A percentile compares a stretch with the other conserved stretches of the same genome.
Conservation (phyloP, 768 basidiomycete genomes). For the Cystofilobasidium ferigula region DNA sequence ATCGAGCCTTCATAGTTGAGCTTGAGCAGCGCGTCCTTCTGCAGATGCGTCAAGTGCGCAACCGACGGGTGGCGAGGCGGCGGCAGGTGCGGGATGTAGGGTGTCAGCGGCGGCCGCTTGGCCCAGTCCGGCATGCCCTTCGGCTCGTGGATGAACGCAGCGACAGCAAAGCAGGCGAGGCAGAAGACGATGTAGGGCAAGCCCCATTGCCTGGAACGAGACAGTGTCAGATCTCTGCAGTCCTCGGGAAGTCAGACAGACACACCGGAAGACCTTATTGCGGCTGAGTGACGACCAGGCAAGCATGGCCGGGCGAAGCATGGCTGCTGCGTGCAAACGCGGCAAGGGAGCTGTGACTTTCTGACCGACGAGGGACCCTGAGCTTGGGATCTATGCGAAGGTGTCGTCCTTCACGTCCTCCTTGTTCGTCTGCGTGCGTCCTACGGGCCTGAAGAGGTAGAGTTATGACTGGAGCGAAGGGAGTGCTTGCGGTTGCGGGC, state of each 20-base stretch:
- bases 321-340: no score
- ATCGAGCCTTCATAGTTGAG: slow-evolving; percentile 2
- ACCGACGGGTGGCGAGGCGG: slow-evolving; percentile 14
- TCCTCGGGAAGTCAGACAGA: no score
- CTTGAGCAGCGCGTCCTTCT: slow-evolving; percentile 10
- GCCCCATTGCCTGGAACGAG: not conserved
- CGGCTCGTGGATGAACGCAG: slow-evolving; percentile 12
- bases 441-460: no score
- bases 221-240: not conserved
- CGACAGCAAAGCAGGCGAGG: not conserved
- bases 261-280: not conserved
- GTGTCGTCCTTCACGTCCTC: no score
- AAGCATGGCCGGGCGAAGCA: not conserved
- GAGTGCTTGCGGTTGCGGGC: no score
- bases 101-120: slow-evolving; percentile 1
- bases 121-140: slow-evolving; percentile 7
- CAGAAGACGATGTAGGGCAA: not conserved
- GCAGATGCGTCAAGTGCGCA: slow-evolving; percentile 16
- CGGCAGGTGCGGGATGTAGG: slow-evolving; percentile 20
- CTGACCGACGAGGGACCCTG: no score
- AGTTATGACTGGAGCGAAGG: no score
- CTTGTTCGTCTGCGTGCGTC: no score
- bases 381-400: no score
- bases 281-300: not conserved
- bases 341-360: no score